Evolutionary conservation across 306 rosid species (phyloP).

Genomic region (Gastrolobium villosum): DNA sequence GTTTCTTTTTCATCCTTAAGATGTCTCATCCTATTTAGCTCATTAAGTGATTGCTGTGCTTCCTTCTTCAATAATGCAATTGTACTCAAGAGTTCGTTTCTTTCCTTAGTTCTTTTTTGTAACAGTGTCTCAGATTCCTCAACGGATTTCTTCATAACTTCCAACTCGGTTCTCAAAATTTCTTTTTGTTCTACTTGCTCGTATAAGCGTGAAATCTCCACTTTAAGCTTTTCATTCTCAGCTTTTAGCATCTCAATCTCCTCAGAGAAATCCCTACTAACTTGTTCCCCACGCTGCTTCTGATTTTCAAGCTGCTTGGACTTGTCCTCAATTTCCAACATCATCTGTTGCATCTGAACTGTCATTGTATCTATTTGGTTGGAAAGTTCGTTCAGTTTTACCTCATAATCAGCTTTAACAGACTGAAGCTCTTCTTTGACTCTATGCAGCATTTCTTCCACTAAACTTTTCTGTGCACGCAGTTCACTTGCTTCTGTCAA

Average conservation of each 20-base stretch:
- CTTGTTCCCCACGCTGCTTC: conserved; percentile 61
- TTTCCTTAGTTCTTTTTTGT: conserved; percentile 62
- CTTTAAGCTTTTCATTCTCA: conserved; percentile 68
- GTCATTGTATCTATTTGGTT: conserved; percentile 61
- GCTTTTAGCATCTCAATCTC: conserved; percentile 62
- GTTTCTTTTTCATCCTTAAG: conserved; percentile 67
- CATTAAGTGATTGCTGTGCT: conserved; percentile 60
- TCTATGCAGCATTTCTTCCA: conserved; percentile 70
- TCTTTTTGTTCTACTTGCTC: conserved; percentile 63
- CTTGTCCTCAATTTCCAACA: conserved; percentile 69
- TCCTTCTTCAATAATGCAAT: conserved; percentile 70
- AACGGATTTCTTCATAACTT: conserved; percentile 62
- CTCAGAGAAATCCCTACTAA: conserved; percentile 59
- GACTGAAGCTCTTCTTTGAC: conserved; percentile 68
- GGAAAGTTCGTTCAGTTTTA: conserved; percentile 63
- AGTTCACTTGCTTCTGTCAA: conserved; percentile 76
- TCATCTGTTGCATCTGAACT: conserved; percentile 62
- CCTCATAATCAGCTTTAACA: conserved; percentile 59
- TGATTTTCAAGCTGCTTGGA: conserved; percentile 69
- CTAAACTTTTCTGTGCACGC: conserved; percentile 60
- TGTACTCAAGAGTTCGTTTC: conserved; percentile 65
- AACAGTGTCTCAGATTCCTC: conserved; percentile 64
- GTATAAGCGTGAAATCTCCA: conserved; percentile 56
- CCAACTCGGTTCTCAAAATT: conserved; percentile 60
- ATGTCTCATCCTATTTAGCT: conserved; percentile 59